Base-by-base conservation (phyloP, 2,329 filamentous ascomycete species). In the Diaporthe destruens region DNA sequence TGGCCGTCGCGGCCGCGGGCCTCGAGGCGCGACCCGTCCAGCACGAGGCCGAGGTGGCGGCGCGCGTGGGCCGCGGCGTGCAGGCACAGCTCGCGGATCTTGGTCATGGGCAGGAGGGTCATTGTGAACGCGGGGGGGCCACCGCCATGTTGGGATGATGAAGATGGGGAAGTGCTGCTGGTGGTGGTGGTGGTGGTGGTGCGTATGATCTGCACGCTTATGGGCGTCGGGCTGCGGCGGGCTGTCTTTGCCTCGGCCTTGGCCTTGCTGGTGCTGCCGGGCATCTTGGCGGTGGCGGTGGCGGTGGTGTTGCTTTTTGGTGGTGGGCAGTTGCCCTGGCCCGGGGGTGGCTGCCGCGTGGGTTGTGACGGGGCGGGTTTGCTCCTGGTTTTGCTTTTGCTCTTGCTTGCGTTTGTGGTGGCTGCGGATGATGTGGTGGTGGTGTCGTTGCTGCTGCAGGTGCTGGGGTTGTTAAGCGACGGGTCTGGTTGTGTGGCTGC, bases 1-100 rank as follows among this genome's bases (percentile, higher is more conserved):
- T 63, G 32, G 20, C 72, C 72, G 34, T 74, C 70, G 42, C 25
- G 53, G 32, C 72, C 70, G 8, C 72, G 66, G 16, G 70, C 65
- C 65, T 74, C 70, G 42, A 74, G 34, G 3, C 72, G 39, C n/a
- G 39, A 39, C n/a, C 42, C 65, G 55, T 72, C 71, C 42, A 67
- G 25, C 34, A 70, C 55, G n/a, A 25, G 44, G 25, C 55, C 47
- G 5, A 56, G 32, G 53, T 32, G 36, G 7, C 34, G 47, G n/a
- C 53, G 36, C 7, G 57, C 44, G 57, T 72, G 63, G 25, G 68
- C 57, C 20, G 56, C 47, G 11, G 72, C 66, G 66, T 70, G 71
- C 44, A 59, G 34, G 70, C 51, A 57, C 34, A 71, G 53, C 44
- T 74, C 70, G 25, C 44, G 51, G 66, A 74, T 70, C 18, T 63